Evolutionary conservation across 352 stramenopile species (phyloP).

Genomic region (Phytophthora aleatoria): DNA sequence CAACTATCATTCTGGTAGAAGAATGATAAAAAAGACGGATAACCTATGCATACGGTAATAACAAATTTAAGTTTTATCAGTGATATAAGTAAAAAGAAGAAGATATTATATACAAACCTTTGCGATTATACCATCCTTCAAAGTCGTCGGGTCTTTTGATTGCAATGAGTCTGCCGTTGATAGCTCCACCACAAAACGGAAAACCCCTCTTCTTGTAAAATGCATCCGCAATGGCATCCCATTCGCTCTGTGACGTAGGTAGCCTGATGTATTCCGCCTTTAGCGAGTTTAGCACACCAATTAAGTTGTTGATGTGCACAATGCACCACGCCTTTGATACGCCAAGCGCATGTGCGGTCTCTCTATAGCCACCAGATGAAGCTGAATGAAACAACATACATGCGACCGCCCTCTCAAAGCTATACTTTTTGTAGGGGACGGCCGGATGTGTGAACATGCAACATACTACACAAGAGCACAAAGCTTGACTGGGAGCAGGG

Average conservation of each 20-base stretch:
- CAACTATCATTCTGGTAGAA: background rate
- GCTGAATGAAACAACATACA: background rate
- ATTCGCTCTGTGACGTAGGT: background rate
- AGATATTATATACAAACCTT: background rate
- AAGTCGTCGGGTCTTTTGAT: background rate
- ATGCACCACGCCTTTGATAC: too few relatives aligned
- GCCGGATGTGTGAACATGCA: background rate
- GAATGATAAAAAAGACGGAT: conserved; percentile 2
- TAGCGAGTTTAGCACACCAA: background rate
- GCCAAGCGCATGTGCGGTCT: too few relatives aligned
- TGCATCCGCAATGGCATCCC: background rate
- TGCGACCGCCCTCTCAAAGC: background rate
- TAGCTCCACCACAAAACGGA: background rate
- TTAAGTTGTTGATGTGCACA: background rate
- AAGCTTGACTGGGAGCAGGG: too few relatives aligned
- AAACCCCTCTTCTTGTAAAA: background rate
- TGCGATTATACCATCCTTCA: conserved; percentile 1
- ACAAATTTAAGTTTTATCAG: background rate
- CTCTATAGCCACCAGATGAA: too few relatives aligned
- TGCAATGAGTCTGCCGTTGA: background rate
- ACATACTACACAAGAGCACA: background rate
- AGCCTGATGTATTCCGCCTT: background rate
- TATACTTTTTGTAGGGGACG: background rate
- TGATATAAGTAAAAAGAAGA: background rate
- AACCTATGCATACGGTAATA: background rate